Evolutionary conservation across 2,329 filamentous ascomycete genomes (phyloP).

Genomic region (Dothiorella sarmentorum): DNA sequence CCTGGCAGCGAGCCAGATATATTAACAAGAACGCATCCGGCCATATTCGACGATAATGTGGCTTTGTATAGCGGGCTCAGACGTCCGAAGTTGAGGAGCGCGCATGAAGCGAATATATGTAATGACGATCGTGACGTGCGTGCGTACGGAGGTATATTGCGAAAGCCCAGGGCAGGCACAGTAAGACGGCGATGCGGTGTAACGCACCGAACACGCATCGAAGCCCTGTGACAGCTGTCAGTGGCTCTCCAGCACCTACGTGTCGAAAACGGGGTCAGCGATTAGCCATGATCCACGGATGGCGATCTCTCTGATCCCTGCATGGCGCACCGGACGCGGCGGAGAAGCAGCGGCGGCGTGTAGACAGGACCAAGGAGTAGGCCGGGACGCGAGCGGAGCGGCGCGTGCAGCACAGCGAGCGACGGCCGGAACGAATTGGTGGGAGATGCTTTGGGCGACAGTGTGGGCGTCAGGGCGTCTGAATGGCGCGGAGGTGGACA

Average conservation of each 20-base stretch:
- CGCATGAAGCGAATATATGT: neutral
- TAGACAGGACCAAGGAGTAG: neutral
- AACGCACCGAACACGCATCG: conserved; percentile 2
- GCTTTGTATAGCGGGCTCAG: conserved; percentile 9
- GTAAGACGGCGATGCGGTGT: too few relatives aligned
- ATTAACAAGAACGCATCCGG: neutral
- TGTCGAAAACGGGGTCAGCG: neutral
- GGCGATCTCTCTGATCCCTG: conserved; percentile 3
- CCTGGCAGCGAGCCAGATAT: neutral
- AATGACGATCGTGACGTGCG: conserved; percentile 14
- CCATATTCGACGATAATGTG: conserved; percentile 2
- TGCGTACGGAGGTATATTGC: neutral
- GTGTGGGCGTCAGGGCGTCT: neutral
- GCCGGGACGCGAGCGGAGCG: neutral
- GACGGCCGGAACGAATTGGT: neutral
- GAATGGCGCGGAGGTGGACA: neutral
- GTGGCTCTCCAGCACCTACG: neutral
- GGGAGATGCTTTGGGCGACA: conserved; percentile 3
- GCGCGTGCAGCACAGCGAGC: neutral
- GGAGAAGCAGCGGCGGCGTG: neutral
- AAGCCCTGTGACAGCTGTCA: neutral
- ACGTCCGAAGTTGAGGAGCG: conserved; percentile 12
- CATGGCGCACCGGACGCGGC: neutral
- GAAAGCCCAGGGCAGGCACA: neutral
- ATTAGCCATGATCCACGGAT: conserved; percentile 12